Evolutionary conservation across 2,329 filamentous ascomycete species (phyloP).

Genomic region (Fusarium nygamai): DNA sequence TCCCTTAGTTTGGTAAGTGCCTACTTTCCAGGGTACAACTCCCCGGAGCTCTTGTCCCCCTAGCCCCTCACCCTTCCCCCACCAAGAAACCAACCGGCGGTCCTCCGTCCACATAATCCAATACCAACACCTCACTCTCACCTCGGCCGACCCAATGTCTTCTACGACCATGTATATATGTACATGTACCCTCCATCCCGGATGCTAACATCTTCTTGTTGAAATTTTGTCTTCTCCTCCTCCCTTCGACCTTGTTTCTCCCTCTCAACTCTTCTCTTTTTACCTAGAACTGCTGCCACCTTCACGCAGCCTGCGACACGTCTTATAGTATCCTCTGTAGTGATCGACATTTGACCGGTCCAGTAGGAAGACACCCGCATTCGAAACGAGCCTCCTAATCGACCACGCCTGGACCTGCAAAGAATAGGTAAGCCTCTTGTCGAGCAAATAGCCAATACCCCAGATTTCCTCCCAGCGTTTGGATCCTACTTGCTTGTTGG

Average conservation of each 20-base stretch:
- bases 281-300: background rate
- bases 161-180: conserved; percentile 24
- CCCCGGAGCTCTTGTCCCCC: conserved; percentile 25
- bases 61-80: background rate
- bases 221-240: conserved; percentile 21
- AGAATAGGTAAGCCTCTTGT: conserved; percentile 23
- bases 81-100: conserved; percentile 25
- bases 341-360: conserved; percentile 30
- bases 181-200: conserved; percentile 21
- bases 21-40: background rate
- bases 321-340: background rate
- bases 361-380: conserved; percentile 2
- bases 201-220: conserved; percentile 11
- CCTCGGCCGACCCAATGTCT: conserved; percentile 3
- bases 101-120: conserved; percentile 25
- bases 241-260: background rate
- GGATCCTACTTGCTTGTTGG: background rate
- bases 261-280: background rate
- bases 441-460: conserved; percentile 4
- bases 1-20: background rate
- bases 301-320: background rate
- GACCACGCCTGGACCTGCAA: conserved; percentile 5
- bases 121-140: conserved; percentile 1
- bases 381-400: conserved; percentile 22
- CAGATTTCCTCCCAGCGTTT: conserved; percentile 5